A percentile compares a stretch with the other conserved stretches of the same genome.
phyloP scores from a whole-genome alignment of 2,329 filamentous ascomycete genomes.

The Phyllosticta paracitricarpa region DNA sequence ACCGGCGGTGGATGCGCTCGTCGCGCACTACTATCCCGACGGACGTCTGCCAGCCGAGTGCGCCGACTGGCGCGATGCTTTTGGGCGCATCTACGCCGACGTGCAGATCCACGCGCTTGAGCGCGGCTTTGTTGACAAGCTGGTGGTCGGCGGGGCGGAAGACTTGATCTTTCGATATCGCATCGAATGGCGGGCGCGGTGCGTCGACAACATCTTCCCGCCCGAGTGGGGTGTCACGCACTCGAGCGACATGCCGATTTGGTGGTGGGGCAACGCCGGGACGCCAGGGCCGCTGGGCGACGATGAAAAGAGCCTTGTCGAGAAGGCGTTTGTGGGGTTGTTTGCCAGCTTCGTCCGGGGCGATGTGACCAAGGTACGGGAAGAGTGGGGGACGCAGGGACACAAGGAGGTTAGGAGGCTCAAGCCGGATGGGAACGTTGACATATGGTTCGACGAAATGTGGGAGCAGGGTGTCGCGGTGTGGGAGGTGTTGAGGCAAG shows the following conservation, averaged over 20 bases:
- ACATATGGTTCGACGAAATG: conserved; percentile 35
- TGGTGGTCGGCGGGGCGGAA: conserved; percentile 34
- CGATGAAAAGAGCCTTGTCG: conserved; percentile 35
- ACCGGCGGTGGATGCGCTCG: conserved; percentile 32
- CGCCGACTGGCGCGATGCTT: conserved; percentile 41
- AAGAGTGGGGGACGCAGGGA: conserved; percentile 28
- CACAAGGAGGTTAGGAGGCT: conserved; percentile 35
- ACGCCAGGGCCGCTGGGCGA: conserved; percentile 21
- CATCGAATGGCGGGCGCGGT: conserved; percentile 43
- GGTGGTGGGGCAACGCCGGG: conserved; percentile 43
- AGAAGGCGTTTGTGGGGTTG: conserved; percentile 26
- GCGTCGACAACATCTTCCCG: conserved; percentile 34
- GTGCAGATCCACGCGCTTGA: conserved; percentile 46
- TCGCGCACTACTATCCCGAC: conserved; percentile 31
- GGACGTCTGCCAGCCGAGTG: conserved; percentile 29
- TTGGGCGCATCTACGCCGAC: conserved; percentile 46
- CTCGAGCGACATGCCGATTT: conserved; percentile 43
- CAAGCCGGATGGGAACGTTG: conserved; percentile 35
- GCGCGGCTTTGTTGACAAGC: conserved; percentile 39
- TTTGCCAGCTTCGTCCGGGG: conserved; percentile 33
- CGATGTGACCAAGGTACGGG: conserved; percentile 18
- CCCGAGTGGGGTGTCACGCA: conserved; percentile 45
- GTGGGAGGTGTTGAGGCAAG: conserved; percentile 34
- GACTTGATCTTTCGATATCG: conserved; percentile 39
- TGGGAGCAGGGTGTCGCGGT: conserved; percentile 39